Conservation (phyloP, 202 grass and related monocot species). For the Sporobolus alterniflorus region DNA sequence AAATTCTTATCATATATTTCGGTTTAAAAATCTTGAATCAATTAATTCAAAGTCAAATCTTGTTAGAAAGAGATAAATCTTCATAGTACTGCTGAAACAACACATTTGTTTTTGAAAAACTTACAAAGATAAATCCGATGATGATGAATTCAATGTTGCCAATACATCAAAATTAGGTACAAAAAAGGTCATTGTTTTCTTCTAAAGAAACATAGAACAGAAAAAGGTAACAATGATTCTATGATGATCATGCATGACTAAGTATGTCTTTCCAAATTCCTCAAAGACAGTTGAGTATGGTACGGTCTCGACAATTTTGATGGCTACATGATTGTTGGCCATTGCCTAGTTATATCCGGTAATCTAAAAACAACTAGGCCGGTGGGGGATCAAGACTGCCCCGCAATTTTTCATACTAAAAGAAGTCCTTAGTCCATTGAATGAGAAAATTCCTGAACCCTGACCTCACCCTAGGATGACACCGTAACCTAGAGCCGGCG, state of each 20-base stretch:
- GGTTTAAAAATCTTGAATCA: not conserved
- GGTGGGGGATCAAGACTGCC: too few relatives aligned
- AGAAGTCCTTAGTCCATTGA: too few relatives aligned
- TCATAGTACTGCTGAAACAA: not conserved
- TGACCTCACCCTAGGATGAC: too few relatives aligned
- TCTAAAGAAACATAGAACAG: too few relatives aligned
- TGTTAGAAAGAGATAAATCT: not conserved
- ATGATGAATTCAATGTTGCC: not conserved
- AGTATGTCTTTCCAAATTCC: not conserved
- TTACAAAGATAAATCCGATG: not conserved
- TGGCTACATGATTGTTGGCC: not conserved
- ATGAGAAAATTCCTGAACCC: too few relatives aligned
- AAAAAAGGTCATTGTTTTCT: not conserved
- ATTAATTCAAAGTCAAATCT: not conserved
- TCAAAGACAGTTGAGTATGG: not conserved
- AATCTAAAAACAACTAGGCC: too few relatives aligned
- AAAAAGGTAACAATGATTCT: too few relatives aligned
- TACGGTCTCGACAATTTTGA: not conserved
- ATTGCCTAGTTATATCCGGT: too few relatives aligned
- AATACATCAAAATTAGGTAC: not conserved
- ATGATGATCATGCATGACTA: not conserved
- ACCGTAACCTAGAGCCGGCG: too few relatives aligned
- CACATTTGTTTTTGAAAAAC: not conserved
- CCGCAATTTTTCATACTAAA: too few relatives aligned
- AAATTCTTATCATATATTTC: not conserved